Evolutionary conservation across 768 basidiomycete genomes (phyloP), one percentile per base, ranked within the genome.

Genomic region (Lactifluus piperatus): DNA sequence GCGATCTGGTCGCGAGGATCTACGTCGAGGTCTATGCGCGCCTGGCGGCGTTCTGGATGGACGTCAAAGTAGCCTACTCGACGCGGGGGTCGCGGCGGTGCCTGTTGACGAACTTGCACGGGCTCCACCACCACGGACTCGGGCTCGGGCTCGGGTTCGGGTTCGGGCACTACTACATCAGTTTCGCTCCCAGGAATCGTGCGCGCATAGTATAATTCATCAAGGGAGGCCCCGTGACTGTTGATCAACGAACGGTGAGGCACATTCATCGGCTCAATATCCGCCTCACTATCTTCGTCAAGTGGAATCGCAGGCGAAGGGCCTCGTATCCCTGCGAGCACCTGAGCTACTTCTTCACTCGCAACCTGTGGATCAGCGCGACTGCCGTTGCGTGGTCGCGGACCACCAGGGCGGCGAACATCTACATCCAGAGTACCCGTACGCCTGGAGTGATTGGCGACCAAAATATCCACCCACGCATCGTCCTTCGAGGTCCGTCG

Each of bases 1-100:
- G 22, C 41, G 24, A 48, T 30, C 29, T 50, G 66, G 68, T 24
- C 52, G n/a, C 46, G 39, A 8, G 47, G 16, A n/a, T 5, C 29
- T n/a, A 48, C 46, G 9, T 29, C 48, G 1, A 2, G 9, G 13
- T 22, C 27, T 29, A n/a, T 0, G 8, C 24, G 47, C 18, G 27
- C 0, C 0, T 78, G 79, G 39, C 83, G 74, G 46, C 88, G 77
- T 46, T 91, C 88, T 11, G 88, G 88, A 68, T 91, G 88, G 14
- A 88, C 65, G 68, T 89, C 88, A 68, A 91, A 91, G 69, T 91
- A 91, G 0, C 86, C 84, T 27, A 82, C 52, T 18, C 85, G 77
- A 11, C 50, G 58, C 29, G 41, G 53, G 2, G 52, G 8, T 3
- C 34, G 48, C 1, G 24, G 36, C 9, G 47, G 36, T 29, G 48